Evolutionary conservation across 1,139 yeast species (phyloP), one percentile per base, ranked within the genome.

Genomic region (Sugiyamaella grinbergsii): DNA sequence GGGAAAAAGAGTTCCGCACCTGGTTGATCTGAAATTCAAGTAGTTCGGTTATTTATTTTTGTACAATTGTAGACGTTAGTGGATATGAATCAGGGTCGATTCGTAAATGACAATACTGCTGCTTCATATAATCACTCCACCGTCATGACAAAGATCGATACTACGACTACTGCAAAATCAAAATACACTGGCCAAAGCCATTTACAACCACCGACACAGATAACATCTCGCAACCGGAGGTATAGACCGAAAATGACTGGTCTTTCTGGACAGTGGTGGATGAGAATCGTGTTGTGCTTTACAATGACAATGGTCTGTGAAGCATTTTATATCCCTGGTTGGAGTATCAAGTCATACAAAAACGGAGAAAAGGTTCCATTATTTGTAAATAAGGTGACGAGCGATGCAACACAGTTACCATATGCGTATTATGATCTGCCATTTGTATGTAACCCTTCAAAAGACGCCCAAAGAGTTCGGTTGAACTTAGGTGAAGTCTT

Each of bases 341-440:
- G 69, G 68, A 61, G 66, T 4, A 58, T 64, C 46, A 62, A 62
- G 44, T 57, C 70, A 1, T 68, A 67, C 49, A 60, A 59, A 40
- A 61, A 69, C 8, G 87, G 86, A 1, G 89, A 88, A 22, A 71
- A 68, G 42, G 89, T 90, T 2, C 85, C 85, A 20, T 68, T 90
- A 22, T 69, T 82, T 31, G 90, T 87, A 38, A 89, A 89, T 68
- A 85, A 88, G 59, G 82, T 86, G 1, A 89, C 85, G 57, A 83
- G 94, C 0, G 91, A 85, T 59, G 71, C 78, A 26, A 83, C 90
- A 1, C 91, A 85, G 61, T 71, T 85, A n/a, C 94, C 95, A 0
- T 86, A 75, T 64, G 82, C 86, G 1, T 90, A 86, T 65, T 81
- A 83, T 65, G 87, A 82, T 53, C 72, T 89, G 47, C 88, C 88